phyloP scores from a whole-genome alignment of 805 yeast genomes.

The Candida nitratophila region DNA sequence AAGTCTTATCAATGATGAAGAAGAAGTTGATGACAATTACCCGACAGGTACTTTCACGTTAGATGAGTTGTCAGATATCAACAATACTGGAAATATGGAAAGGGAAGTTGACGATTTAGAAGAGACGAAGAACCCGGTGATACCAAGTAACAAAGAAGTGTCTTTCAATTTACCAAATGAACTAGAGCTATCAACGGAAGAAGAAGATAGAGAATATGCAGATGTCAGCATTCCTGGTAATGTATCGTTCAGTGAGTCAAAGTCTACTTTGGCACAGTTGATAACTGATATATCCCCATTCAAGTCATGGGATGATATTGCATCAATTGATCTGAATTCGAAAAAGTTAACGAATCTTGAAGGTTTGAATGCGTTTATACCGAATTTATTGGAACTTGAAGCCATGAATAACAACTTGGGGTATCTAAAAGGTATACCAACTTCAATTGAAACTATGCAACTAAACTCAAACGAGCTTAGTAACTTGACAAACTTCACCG shows the following conservation, averaged over 20 bases:
- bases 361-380: constrained; percentile 37
- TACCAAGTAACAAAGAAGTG: constrained; percentile 10
- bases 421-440: constrained; percentile 41
- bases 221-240: constrained; percentile 28
- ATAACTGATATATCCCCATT: constrained; percentile 36
- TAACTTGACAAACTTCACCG: constrained; percentile 33
- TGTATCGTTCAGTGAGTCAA: constrained; percentile 41
- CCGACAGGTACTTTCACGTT: constrained; percentile 6
- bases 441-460: constrained; percentile 28
- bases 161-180: constrained; percentile 14
- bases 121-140: not conserved
- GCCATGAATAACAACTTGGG: constrained; percentile 35
- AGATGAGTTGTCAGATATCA: constrained; percentile 16
- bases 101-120: not conserved
- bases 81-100: constrained; percentile 3
- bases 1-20: constrained; percentile 1
- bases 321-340: constrained; percentile 28
- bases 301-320: constrained; percentile 36
- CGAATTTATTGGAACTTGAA: constrained; percentile 32
- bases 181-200: not conserved
- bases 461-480: constrained; percentile 33
- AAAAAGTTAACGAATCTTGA: constrained; percentile 32
- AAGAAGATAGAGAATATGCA: constrained; percentile 10
- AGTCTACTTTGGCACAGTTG: constrained; percentile 34
- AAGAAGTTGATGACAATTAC: not conserved